phyloP scores from a whole-genome alignment of 371 early-diverging fungal genomes.

The Mortierella sp. region DNA sequence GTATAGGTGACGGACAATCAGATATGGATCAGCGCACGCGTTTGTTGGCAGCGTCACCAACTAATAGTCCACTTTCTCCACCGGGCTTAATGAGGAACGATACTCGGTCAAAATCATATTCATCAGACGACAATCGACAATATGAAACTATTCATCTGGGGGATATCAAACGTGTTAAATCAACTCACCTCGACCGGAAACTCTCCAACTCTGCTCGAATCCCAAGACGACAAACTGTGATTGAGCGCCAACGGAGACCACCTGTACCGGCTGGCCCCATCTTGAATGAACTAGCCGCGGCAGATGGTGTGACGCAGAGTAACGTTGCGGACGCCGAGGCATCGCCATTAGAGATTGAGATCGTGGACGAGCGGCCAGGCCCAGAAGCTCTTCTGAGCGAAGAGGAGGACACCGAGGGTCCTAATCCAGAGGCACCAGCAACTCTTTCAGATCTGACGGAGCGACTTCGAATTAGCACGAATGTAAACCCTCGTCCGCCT shows the following conservation, averaged over 20 bases:
- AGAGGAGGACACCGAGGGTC: constrained; percentile 30
- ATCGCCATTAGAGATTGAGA: constrained; percentile 41
- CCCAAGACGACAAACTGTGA: constrained; percentile 69
- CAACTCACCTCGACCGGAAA: constrained; percentile 68
- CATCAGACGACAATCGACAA: constrained; percentile 58
- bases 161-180: constrained; percentile 74
- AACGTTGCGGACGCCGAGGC: constrained; percentile 47
- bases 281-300: constrained; percentile 3
- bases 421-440: constrained; percentile 36
- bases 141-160: constrained; percentile 64
- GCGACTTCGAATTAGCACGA: constrained; percentile 27
- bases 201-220: constrained; percentile 70
- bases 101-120: constrained; percentile 59
- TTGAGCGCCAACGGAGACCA: constrained; percentile 62
- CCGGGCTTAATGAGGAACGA: constrained; percentile 52
- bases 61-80: constrained; percentile 25
- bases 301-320: constrained; percentile 47
- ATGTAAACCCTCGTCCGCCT: constrained; percentile 7
- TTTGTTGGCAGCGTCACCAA: constrained; percentile 21
- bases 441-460: constrained; percentile 47
- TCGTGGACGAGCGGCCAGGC: constrained; percentile 73
- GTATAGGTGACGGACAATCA: constrained; percentile 28
- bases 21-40: constrained; percentile 30
- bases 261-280: constrained; percentile 13
- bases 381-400: constrained; percentile 83